phyloP scores from a whole-genome alignment of 1,284 basidiomycete species.

The Rhodofomes roseus region DNA sequence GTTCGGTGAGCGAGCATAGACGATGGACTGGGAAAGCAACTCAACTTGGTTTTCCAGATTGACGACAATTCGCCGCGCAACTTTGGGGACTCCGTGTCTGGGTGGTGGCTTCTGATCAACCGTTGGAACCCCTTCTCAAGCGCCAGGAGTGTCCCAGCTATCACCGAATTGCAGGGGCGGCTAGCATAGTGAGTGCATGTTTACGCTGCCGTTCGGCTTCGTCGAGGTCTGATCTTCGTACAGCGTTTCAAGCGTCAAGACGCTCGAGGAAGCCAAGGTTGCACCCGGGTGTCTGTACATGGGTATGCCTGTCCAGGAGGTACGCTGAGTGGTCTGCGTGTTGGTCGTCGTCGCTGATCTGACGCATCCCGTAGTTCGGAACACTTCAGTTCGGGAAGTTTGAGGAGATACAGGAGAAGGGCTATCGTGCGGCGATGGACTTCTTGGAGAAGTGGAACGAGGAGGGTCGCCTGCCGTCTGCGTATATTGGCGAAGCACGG shows the following conservation, averaged over 20 bases:
- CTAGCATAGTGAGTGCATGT: slow-evolving; percentile 79
- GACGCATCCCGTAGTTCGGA: slow-evolving; percentile 50
- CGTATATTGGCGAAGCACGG: slow-evolving; percentile 56
- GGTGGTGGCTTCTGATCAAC: slow-evolving; percentile 95
- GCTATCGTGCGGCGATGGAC: slow-evolving; percentile 74
- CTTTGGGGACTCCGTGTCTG: slow-evolving; percentile 94
- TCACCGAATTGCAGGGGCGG: slow-evolving; percentile 95
- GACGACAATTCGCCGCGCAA: slow-evolving; percentile 95
- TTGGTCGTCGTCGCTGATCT: background rate
- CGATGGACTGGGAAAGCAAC: background rate
- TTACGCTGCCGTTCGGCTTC: background rate
- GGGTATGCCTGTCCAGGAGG: slow-evolving; percentile 92
- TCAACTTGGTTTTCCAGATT: slow-evolving; percentile 40
- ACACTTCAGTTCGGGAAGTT: slow-evolving; percentile 80
- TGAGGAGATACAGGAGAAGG: slow-evolving; percentile 82
- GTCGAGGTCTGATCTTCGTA: background rate
- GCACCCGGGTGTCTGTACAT: slow-evolving; percentile 89
- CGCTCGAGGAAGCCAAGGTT: slow-evolving; percentile 91
- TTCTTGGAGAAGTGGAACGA: slow-evolving; percentile 79
- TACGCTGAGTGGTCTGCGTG: slow-evolving; percentile 25
- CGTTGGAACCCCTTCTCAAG: slow-evolving; percentile 90
- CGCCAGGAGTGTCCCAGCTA: slow-evolving; percentile 79
- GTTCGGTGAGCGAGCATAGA: slow-evolving; percentile 57
- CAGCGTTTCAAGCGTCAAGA: slow-evolving; percentile 94
- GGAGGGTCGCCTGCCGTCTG: slow-evolving; percentile 76